Percentiles rank a stretch among this genome's conserved stretches.
Conservation (phyloP, 805 yeast species). For the Brettanomyces nanus region DNA sequence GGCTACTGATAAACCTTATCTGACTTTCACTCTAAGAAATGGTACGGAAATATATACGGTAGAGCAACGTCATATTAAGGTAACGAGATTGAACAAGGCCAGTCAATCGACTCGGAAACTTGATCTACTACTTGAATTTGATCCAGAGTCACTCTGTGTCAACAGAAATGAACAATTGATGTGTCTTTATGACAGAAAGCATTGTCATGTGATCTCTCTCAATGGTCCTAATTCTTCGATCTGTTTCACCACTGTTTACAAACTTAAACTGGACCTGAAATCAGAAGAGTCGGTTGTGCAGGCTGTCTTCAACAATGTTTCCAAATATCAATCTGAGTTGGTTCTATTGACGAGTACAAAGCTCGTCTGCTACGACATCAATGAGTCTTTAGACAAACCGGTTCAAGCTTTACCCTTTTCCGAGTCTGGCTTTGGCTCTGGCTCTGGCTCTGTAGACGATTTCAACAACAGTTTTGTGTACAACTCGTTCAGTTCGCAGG, state of each 20-base stretch:
- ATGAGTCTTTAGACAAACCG: conserved; percentile 14
- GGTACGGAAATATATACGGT: conserved; percentile 23
- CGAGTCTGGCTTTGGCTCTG: neutral
- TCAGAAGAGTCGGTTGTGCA: conserved; percentile 25
- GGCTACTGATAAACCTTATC: conserved; percentile 9
- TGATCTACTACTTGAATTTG: conserved; percentile 13
- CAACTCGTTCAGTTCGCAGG: conserved; percentile 4
- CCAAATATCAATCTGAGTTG: conserved; percentile 34
- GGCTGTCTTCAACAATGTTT: conserved; percentile 37
- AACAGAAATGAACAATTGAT: conserved; percentile 20
- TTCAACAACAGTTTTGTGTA: neutral
- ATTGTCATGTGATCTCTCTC: conserved; percentile 14
- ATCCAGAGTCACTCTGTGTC: conserved; percentile 17
- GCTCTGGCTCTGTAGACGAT: neutral
- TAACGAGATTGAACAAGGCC: conserved; percentile 11
- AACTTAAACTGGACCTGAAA: conserved; percentile 7
- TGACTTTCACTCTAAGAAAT: conserved; percentile 18
- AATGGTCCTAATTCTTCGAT: conserved; percentile 14
- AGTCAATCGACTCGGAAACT: conserved; percentile 6
- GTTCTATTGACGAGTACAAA: conserved; percentile 32
- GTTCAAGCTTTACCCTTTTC: conserved; percentile 16
- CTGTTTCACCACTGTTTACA: conserved; percentile 6
- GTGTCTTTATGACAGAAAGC: conserved; percentile 17
- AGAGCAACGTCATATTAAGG: conserved; percentile 11
- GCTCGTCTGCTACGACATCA: conserved; percentile 30